A percentile compares a stretch with the other conserved stretches of the same genome.
Conservation (phyloP, 139 green algal species). For the Chlorella ohadii region DNA sequence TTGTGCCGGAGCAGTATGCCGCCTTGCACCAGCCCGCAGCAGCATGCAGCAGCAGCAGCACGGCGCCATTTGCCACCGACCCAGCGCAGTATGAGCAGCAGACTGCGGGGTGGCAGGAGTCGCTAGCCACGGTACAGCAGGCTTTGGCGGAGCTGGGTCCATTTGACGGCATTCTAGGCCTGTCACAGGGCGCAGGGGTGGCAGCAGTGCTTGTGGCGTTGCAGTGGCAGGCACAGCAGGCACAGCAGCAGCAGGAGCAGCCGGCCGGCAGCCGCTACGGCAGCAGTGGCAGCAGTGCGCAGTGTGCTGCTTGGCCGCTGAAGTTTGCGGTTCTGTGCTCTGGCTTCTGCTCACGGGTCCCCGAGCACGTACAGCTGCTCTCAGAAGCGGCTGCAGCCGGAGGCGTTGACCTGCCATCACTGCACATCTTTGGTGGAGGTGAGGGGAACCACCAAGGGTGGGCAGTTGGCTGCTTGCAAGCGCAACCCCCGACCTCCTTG, state of each 20-base stretch:
- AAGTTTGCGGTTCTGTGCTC: conserved; percentile 47
- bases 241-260: conserved; percentile 21
- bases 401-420: conserved; percentile 36
- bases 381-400: not conserved
- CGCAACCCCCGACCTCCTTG: too few species aligned
- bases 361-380: conserved; percentile 22
- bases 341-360: conserved; percentile 38
- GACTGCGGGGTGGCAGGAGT: conserved; percentile 70
- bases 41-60: not conserved
- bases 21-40: too few species aligned
- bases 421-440: conserved; percentile 51
- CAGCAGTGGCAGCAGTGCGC: not conserved
- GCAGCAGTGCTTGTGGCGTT: conserved; percentile 50
- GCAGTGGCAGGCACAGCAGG: conserved; percentile 33
- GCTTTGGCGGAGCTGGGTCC: conserved; percentile 56
- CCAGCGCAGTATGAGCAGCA: conserved; percentile 63
- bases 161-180: conserved; percentile 88
- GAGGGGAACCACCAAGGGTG: not conserved
- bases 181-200: conserved; percentile 77
- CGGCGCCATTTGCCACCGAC: not conserved
- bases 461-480: not conserved
- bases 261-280: not conserved
- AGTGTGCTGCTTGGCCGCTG: not conserved
- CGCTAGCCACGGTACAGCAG: conserved; percentile 40
- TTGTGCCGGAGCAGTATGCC: conserved; percentile 4